Conservation (phyloP, 306 rosid genomes). For the Quillaja saponaria region DNA sequence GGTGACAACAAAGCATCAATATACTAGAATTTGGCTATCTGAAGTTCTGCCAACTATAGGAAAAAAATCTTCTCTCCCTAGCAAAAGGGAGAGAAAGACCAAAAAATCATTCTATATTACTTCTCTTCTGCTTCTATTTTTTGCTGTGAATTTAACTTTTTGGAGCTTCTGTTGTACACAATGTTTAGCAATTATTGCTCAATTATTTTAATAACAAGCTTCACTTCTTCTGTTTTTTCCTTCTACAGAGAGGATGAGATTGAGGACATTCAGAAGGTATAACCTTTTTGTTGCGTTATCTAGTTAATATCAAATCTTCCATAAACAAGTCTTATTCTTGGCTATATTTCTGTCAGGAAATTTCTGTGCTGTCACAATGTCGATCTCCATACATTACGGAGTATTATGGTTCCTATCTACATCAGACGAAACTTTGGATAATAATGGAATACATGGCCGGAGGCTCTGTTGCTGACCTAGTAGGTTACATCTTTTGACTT, state of each 20-base stretch:
- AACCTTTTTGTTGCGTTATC: constrained; percentile 23
- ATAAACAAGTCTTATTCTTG: constrained; percentile 30
- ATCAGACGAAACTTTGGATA: constrained; percentile 97
- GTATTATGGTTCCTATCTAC: constrained; percentile 91
- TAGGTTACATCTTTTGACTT: constrained; percentile 63
- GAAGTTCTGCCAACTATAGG: no score
- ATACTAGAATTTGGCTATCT: no score
- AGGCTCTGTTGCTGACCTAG: constrained; percentile 99
- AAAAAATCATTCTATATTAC: no score
- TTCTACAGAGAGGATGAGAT: constrained; percentile 93
- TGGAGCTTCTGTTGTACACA: constrained; percentile 21
- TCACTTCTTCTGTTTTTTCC: constrained; percentile 22
- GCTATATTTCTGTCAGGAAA: constrained; percentile 80
- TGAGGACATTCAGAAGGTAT: constrained; percentile 97
- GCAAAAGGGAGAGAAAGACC: no score
- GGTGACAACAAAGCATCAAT: no score
- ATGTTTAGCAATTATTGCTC: constrained; percentile 26
- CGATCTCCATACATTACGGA: constrained; percentile 95
- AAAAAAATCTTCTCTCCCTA: no score
- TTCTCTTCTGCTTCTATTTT: constrained; percentile 11
- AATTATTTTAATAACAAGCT: constrained; percentile 25
- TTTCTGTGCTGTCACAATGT: constrained; percentile 94
- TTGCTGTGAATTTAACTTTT: neutral
- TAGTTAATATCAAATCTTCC: constrained; percentile 24
- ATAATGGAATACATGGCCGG: constrained; percentile 99